Conservation (phyloP, 1,284 basidiomycete genomes). For the Pseudozyma thailandica region DNA sequence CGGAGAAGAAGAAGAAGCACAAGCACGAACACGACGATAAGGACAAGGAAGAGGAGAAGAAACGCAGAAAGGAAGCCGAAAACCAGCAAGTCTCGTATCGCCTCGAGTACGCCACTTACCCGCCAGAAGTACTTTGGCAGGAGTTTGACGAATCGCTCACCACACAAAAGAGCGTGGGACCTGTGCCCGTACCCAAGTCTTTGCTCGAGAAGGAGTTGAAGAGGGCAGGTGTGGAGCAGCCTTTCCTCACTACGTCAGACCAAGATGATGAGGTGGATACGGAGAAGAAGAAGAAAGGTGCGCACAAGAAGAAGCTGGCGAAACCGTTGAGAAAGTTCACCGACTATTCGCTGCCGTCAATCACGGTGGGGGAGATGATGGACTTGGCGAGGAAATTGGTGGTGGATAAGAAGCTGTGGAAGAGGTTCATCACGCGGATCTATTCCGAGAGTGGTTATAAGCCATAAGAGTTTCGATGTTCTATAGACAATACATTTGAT, state of each 20-base stretch:
- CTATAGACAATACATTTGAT: too few species aligned
- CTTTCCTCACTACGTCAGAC: constrained; percentile 6
- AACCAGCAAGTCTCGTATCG: constrained; percentile 44
- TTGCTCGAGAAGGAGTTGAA: constrained; percentile 74
- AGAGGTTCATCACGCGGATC: constrained; percentile 77
- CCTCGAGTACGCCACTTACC: constrained; percentile 65
- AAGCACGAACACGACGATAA: constrained; percentile 12
- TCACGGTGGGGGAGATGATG: constrained; percentile 82
- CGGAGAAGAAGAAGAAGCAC: constrained; percentile 16
- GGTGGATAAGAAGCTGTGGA: constrained; percentile 75
- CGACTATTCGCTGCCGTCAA: constrained; percentile 78
- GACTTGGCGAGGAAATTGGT: constrained; percentile 77
- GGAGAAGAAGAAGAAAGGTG: constrained; percentile 6
- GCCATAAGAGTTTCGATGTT: too few species aligned
- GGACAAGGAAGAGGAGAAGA: constrained; percentile 9
- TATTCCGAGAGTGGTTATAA: constrained; percentile 64
- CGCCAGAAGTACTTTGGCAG: constrained; percentile 55
- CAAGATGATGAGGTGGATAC: background rate
- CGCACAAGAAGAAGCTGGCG: constrained; percentile 19
- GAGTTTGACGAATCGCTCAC: constrained; percentile 23
- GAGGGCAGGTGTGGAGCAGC: constrained; percentile 68
- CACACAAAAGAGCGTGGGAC: background rate
- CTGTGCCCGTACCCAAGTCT: constrained; percentile 73
- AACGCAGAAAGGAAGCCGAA: constrained; percentile 21
- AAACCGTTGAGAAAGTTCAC: constrained; percentile 73